Evolutionary conservation across 2,329 filamentous ascomycete species (phyloP).

Genomic region (Exophiala sp.): DNA sequence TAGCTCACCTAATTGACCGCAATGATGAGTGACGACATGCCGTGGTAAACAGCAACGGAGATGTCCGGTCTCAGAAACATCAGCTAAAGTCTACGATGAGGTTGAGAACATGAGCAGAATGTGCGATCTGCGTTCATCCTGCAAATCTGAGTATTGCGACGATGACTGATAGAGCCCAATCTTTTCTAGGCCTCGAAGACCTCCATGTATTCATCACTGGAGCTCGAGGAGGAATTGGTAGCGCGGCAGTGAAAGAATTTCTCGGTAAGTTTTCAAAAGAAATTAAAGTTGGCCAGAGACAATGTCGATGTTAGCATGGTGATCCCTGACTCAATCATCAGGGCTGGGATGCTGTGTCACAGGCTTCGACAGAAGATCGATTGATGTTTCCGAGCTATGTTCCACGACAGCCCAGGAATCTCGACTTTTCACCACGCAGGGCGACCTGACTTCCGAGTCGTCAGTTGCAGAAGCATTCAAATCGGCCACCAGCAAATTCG

Average conservation of each 20-base stretch:
- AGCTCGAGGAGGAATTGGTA: conserved; percentile 51
- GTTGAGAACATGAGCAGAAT: neutral
- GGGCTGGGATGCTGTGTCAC: conserved; percentile 55
- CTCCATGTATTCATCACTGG: conserved; percentile 55
- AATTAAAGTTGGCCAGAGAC: neutral
- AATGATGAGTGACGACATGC: too few relatives aligned
- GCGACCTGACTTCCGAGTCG: conserved; percentile 49
- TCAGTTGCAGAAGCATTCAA: conserved; percentile 41
- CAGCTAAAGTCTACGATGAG: neutral
- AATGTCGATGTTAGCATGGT: conserved; percentile 3
- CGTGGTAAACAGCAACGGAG: neutral
- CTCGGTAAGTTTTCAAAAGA: conserved; percentile 39
- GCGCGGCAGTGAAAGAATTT: conserved; percentile 50
- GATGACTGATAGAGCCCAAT: conserved; percentile 29
- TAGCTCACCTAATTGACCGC: too few relatives aligned
- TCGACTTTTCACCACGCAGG: conserved; percentile 41
- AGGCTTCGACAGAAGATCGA: conserved; percentile 47
- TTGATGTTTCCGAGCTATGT: conserved; percentile 30
- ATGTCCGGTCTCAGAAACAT: neutral
- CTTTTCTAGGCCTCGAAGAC: conserved; percentile 48
- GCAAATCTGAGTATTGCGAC: neutral
- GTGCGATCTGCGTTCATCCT: neutral
- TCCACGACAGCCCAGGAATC: conserved; percentile 31
- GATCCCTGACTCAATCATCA: conserved; percentile 27
- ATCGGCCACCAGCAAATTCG: conserved; percentile 36